Evolutionary conservation across 208 protist genomes (phyloP), one percentile per base, ranked within the genome.

Genomic region (Herpetomonas samuelpessoai): DNA sequence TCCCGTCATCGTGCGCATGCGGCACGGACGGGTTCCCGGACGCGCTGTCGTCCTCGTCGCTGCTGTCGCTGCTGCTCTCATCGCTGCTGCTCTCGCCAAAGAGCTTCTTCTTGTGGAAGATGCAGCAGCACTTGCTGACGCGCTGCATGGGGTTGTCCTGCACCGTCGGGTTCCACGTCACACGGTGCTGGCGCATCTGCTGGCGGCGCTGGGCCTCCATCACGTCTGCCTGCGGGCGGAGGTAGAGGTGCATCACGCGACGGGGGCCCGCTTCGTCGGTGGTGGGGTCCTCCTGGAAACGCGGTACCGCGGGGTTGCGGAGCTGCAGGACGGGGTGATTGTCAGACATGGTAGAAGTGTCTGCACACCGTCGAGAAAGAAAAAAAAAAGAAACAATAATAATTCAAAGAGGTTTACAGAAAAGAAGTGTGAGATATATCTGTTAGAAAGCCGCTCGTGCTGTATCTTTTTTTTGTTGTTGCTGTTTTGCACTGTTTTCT

Each of bases 41-140:
- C 52, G 29, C 50, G 54, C 58, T 60, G 44, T 47, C 60, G 35
- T 55, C 44, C 69, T 86, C 25, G n/a, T n/a, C n/a, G n/a, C n/a
- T n/a, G n/a, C n/a, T n/a, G n/a, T n/a, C n/a, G n/a, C n/a, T n/a
- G n/a, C 58, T 71, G 45, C 68, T 79, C n/a, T 71, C 69, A 26
- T 83, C 74, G 51, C 79, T 88, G 60, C 82, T 87, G 59, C 83
- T 93, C 62, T 93, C 84, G 3, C 90, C 86, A 62, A 96, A 96
- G 16, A 92, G 56, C 54, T 85, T 84, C 63, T 90, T 96, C 65
- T 89, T 92, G 63, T 96, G 86, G 54, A 96, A 96, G 1, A 92
- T 62, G 48, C 86, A 93, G 66, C 90, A 96, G 65, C 84, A 81
- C 67, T 93, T 96, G 60, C 82, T 89, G 1, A 91, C 79, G n/a